Evolutionary conservation across 805 yeast species (phyloP).

Genomic region (Candida parachauliodes): DNA sequence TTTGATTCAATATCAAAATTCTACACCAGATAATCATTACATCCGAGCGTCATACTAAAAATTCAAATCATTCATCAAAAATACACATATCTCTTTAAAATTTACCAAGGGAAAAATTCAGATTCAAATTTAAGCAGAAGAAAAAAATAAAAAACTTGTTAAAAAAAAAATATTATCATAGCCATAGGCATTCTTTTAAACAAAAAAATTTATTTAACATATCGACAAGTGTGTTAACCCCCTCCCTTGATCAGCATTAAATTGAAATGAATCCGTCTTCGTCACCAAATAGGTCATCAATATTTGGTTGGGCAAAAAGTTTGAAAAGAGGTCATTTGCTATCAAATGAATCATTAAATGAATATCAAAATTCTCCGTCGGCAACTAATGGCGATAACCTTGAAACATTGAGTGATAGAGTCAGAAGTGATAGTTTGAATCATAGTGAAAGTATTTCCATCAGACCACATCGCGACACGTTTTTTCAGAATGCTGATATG

Average conservation of each 20-base stretch:
- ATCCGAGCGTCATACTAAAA: too few species aligned
- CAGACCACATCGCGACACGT: constrained; percentile 49
- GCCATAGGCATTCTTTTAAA: neutral
- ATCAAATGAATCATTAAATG: constrained; percentile 38
- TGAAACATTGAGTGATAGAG: constrained; percentile 18
- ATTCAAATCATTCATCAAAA: too few species aligned
- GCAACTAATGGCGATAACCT: constrained; percentile 36
- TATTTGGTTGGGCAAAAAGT: constrained; percentile 45
- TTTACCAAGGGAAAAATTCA: too few species aligned
- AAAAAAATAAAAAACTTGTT: neutral
- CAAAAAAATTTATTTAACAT: too few species aligned
- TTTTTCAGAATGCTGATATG: constrained; percentile 41
- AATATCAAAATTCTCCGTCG: constrained; percentile 10
- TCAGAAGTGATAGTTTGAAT: constrained; percentile 34
- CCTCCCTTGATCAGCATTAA: too few species aligned
- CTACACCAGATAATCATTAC: too few species aligned
- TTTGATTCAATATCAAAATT: too few species aligned
- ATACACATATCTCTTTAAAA: too few species aligned
- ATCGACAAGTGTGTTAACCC: too few species aligned
- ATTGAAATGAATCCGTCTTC: constrained; percentile 35
- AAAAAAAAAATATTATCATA: neutral
- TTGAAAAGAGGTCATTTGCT: constrained; percentile 33
- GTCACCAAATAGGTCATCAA: constrained; percentile 37
- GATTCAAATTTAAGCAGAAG: too few species aligned
- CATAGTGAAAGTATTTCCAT: constrained; percentile 25